Base-by-base conservation (phyloP, 768 basidiomycete species). In the Leccinum incarnatum region DNA sequence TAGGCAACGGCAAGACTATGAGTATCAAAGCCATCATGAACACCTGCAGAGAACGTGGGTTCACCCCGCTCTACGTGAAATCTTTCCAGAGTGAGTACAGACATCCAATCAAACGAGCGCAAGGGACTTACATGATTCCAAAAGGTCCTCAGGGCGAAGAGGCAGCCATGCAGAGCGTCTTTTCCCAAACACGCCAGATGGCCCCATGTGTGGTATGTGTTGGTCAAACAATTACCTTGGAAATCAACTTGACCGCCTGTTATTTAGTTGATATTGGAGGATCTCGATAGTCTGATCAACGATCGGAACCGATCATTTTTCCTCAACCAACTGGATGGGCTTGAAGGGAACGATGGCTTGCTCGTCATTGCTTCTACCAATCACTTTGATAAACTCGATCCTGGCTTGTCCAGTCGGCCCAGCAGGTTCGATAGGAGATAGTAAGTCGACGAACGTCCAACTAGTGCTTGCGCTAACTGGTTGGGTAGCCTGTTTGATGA, bases 361-460 rank as follows among this genome's bases (percentile, higher is more conserved):
- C 80, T 94, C 29, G 75, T 93, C 65, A 86, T 93, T 56, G 86
- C 82, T 17, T 84, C 90, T 1, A 94, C 93, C 25, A 95, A 94
- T 68, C 90, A 94, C 71, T 86, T 93, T 60, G 89, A 93, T 45
- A 76, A 80, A 48, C 81, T 94, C 45, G 93, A 93, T 67, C 84
- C 88, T 32, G 88, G 86, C 7, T 71, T 95, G 59, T 87, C 88
- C 62, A 83, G 77, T 45, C 82, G 93, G 19, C 92, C 92, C 9
- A 91, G 88, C 65, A 83, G 92, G 40, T 94, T 94, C 64, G 92
- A 94, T 69, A 79, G 93, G 54, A 92, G 93, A 77, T 93, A 86
- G 91, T 89, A 63, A 61, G 89, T 80, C 9, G 36, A 42, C 9
- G 21, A 9, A 51, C 40, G 1, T 14, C 46, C 17, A 10, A n/a